Evolutionary conservation across 1,284 basidiomycete genomes (phyloP).

Genomic region (Ceratobasidium papillatum): DNA sequence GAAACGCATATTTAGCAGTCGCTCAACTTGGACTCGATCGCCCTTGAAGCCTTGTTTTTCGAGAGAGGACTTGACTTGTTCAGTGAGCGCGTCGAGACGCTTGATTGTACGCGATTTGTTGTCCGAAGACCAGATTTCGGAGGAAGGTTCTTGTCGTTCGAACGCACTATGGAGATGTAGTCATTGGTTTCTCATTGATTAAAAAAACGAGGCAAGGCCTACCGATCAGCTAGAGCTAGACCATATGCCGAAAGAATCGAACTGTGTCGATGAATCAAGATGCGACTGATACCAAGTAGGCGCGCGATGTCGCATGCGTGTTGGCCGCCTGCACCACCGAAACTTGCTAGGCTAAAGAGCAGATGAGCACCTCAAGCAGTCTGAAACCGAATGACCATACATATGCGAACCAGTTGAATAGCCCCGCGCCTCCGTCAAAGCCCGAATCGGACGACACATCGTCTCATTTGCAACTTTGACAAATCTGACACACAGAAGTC

Average conservation of each 20-base stretch:
- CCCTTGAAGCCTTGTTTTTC: slow-evolving; percentile 80
- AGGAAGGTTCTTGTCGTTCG: slow-evolving; percentile 88
- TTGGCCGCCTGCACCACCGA: slow-evolving; percentile 92
- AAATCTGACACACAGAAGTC: slow-evolving; percentile 62
- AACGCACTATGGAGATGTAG: slow-evolving; percentile 63
- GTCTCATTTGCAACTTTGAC: slow-evolving; percentile 94
- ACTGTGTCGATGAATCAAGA: slow-evolving; percentile 86
- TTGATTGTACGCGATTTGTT: slow-evolving; percentile 63
- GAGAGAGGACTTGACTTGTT: slow-evolving; percentile 72
- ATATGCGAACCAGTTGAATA: slow-evolving; percentile 86
- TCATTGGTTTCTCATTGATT: not conserved
- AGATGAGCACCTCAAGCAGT: not conserved
- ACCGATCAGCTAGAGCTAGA: slow-evolving; percentile 87
- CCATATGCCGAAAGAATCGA: slow-evolving; percentile 92
- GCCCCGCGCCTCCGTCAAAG: slow-evolving; percentile 90
- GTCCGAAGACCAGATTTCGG: slow-evolving; percentile 71
- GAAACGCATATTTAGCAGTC: slow-evolving; percentile 91
- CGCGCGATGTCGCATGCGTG: slow-evolving; percentile 89
- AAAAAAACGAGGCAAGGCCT: slow-evolving; percentile 26
- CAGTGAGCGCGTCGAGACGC: slow-evolving; percentile 73
- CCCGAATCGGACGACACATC: slow-evolving; percentile 92
- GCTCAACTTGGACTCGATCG: slow-evolving; percentile 74
- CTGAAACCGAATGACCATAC: slow-evolving; percentile 54
- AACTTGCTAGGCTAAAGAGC: slow-evolving; percentile 73
- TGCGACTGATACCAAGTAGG: slow-evolving; percentile 81